Conservation (phyloP, 768 basidiomycete species). For the Suillus decipiens region DNA sequence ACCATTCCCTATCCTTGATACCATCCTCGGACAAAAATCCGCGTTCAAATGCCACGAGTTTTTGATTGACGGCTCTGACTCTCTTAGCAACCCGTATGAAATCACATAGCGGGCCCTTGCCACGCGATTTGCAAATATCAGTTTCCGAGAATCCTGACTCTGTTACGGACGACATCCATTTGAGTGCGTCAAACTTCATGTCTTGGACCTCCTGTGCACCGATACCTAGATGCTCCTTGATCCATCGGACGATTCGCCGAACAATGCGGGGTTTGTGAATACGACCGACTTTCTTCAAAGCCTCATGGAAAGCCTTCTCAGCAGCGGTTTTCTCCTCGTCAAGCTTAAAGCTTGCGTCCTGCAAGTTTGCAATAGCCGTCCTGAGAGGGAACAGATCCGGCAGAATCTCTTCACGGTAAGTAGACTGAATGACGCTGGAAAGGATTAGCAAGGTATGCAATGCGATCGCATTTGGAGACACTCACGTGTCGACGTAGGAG, state of each 20-base stretch:
- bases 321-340: constrained; percentile 61
- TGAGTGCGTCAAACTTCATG: constrained; percentile 10
- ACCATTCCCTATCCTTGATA: constrained; percentile 84
- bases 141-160: constrained; percentile 5
- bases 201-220: constrained; percentile 5
- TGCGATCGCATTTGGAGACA: constrained; percentile 21
- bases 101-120: constrained; percentile 39
- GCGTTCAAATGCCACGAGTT: constrained; percentile 69
- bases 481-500: constrained; percentile 61
- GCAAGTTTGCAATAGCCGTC: constrained; percentile 47
- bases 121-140: constrained; percentile 18
- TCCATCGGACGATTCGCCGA: constrained; percentile 25
- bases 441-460: constrained; percentile 19
- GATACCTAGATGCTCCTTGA: constrained; percentile 23
- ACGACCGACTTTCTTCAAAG: constrained; percentile 37
- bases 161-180: constrained; percentile 2
- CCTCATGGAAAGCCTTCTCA: constrained; percentile 50
- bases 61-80: constrained; percentile 61
- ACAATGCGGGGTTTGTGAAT: constrained; percentile 1
- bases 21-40: constrained; percentile 82
- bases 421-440: constrained; percentile 53
- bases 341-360: constrained; percentile 51
- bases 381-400: constrained; percentile 46
- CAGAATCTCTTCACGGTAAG: constrained; percentile 17
- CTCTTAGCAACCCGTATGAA: constrained; percentile 61